Conservation (phyloP, 495 filamentous ascomycete species). For the Neurospora sp. region DNA sequence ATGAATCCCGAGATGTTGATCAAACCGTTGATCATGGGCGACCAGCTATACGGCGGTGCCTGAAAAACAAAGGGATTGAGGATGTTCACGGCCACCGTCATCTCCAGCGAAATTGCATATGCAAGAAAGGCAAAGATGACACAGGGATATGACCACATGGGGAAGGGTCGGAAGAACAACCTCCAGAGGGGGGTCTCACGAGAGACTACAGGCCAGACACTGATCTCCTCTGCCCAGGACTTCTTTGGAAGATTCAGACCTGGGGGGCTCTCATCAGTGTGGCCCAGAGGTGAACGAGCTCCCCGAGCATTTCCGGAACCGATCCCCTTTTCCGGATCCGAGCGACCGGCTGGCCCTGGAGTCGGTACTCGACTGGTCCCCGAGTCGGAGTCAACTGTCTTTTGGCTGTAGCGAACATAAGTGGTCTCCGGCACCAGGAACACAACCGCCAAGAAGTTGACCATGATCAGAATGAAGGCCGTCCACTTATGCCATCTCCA, state of each 20-base stretch:
- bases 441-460: slow-evolving; percentile 25
- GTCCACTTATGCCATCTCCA: slow-evolving; percentile 33
- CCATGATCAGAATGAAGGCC: slow-evolving; percentile 18
- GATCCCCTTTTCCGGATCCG: background rate
- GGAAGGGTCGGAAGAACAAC: slow-evolving; percentile 27
- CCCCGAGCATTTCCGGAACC: background rate
- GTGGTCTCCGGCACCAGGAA: slow-evolving; percentile 32
- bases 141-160: slow-evolving; percentile 31
- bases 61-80: slow-evolving; percentile 55
- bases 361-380: background rate
- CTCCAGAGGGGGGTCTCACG: slow-evolving; percentile 15
- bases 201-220: slow-evolving; percentile 16
- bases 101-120: slow-evolving; percentile 38
- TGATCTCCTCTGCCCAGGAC: slow-evolving; percentile 17
- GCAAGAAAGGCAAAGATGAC: slow-evolving; percentile 32
- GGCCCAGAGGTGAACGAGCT: background rate
- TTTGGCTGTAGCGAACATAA: slow-evolving; percentile 18
- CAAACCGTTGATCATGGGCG: slow-evolving; percentile 44
- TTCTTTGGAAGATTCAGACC: slow-evolving; percentile 10
- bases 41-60: slow-evolving; percentile 53
- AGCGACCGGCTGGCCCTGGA: background rate
- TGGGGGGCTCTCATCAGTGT: background rate
- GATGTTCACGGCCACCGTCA: slow-evolving; percentile 51
- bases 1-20: slow-evolving; percentile 40
- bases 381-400: background rate